These are phyloP conservation scores for Citrus cavaleriei DNA, from an alignment of 345 rosid species.

Conservation along the genomic window DNA sequence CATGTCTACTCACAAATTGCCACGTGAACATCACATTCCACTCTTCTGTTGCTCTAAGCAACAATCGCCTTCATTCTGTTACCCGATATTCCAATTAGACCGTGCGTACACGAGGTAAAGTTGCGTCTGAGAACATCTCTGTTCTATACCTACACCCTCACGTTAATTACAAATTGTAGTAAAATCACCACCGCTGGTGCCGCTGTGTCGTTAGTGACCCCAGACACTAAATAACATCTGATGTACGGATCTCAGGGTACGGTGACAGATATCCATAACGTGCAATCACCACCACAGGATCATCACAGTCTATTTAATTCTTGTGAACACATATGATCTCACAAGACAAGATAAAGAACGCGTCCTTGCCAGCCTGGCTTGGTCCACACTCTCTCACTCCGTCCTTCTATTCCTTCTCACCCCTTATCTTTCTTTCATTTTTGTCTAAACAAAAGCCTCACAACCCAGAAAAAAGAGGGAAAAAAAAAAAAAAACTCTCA, in stretches of 20 bases:
- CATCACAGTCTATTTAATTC: background rate
- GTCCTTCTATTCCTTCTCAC: background rate
- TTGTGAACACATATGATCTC: background rate
- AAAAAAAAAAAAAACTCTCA: background rate
- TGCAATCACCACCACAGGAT: constrained; percentile 15
- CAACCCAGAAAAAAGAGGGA: too few species aligned
- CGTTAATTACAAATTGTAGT: background rate
- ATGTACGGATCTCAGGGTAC: background rate
- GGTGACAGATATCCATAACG: background rate
- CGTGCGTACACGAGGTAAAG: background rate
- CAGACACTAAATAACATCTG: background rate
- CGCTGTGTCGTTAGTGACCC: background rate
- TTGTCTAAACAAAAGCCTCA: background rate
- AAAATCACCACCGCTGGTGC: background rate
- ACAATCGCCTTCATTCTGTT: background rate
- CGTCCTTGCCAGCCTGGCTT: constrained; percentile 48
- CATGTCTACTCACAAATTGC: background rate
- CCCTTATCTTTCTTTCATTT: background rate
- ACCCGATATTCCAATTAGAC: background rate
- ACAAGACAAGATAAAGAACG: constrained; percentile 11
- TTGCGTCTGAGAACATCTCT: background rate
- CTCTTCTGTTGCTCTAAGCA: background rate
- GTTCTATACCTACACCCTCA: background rate
- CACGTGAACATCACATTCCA: background rate
- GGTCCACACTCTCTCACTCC: background rate